These are phyloP conservation scores for Sarcomyxa edulis DNA, from an alignment of 768 basidiomycete species.

Conservation along the genomic window DNA sequence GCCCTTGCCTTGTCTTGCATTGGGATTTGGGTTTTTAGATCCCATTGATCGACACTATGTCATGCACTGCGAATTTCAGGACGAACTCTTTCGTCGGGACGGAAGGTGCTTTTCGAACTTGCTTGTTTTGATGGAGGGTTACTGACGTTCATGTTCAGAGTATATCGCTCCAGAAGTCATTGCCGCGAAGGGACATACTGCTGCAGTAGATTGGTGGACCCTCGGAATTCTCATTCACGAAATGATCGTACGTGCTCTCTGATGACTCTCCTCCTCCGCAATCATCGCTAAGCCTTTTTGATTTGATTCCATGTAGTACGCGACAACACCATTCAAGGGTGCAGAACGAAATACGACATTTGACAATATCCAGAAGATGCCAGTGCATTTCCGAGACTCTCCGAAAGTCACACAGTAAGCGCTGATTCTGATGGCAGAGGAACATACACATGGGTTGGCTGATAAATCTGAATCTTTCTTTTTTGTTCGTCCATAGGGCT, in stretches of 20 bases:
- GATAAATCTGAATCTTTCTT: constrained; percentile 10
- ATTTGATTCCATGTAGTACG: constrained; percentile 54
- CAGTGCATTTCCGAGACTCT: constrained; percentile 82
- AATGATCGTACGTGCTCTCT: constrained; percentile 81
- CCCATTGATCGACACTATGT: constrained; percentile 93
- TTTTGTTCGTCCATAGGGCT: constrained; percentile 46
- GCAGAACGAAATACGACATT: constrained; percentile 92
- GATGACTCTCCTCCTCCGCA: constrained; percentile 21
- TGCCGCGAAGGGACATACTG: constrained; percentile 92
- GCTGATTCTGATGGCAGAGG: constrained; percentile 15
- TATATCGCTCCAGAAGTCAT: constrained; percentile 99
- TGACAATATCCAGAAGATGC: constrained; percentile 84
- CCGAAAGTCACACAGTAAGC: constrained; percentile 75
- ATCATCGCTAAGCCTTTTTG: too few relatives aligned
- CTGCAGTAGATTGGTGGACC: constrained; percentile 99
- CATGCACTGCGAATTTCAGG: constrained; percentile 95
- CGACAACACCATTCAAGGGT: constrained; percentile 99
- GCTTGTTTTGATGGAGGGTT: constrained; percentile 14
- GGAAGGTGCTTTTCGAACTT: constrained; percentile 52
- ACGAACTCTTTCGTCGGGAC: constrained; percentile 99
- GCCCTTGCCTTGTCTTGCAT: neutral
- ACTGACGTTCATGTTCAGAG: constrained; percentile 44
- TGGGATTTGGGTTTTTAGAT: constrained; percentile 41
- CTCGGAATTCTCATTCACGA: constrained; percentile 97
- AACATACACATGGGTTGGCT: neutral